Evolutionary conservation across 495 filamentous ascomycete genomes (phyloP), one percentile per base, ranked within the genome.

Genomic region (Xylaria intraflava): DNA sequence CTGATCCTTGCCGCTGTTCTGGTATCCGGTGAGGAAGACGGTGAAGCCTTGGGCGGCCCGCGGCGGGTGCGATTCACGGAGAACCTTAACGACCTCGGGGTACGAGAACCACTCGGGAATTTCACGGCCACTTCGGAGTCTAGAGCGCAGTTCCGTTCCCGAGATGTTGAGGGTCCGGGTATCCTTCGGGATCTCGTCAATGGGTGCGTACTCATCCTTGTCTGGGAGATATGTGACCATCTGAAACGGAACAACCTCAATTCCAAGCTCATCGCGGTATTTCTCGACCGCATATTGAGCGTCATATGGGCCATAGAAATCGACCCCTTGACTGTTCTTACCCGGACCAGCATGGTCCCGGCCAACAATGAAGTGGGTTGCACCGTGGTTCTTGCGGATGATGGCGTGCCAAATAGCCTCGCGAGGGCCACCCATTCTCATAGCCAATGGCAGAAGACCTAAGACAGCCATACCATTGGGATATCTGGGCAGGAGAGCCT

Each of bases 81-180:
- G 84, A 41, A 97, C 93, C 69, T 83, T 84, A 71, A 98, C 93
- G 58, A 98, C 94, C 76, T 98, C 94, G 53, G 94, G 90, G 75
- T 98, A 98, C 19, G 93, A 97, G 80, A 98, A 98, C 93, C 93
- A 98, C 69, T 94, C 90, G 51, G 93, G 93, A 65, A 98, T 98
- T 58, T 95, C 89, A 57, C 84, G 85, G 50, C 93, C 93, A 48
- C 85, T 90, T 61, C 89, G 84, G 46, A 98, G 82, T 56, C 93
- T 87, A 47, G 83, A 80, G 58, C 93, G 90, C 60, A 98, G 87
- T 74, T 98, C 93, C 24, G 90, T 95, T 53, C 93, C 93, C 49
- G 88, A 93, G 73, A 98, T 97, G 78, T 98, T 92, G 49, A 96
- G 84, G 20, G 94, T 97, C 62, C 90, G 86, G 60, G 85, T 78